Evolutionary conservation across 2,329 filamentous ascomycete species (phyloP), one percentile per base, ranked within the genome.

Genomic region (Claviceps capensis): DNA sequence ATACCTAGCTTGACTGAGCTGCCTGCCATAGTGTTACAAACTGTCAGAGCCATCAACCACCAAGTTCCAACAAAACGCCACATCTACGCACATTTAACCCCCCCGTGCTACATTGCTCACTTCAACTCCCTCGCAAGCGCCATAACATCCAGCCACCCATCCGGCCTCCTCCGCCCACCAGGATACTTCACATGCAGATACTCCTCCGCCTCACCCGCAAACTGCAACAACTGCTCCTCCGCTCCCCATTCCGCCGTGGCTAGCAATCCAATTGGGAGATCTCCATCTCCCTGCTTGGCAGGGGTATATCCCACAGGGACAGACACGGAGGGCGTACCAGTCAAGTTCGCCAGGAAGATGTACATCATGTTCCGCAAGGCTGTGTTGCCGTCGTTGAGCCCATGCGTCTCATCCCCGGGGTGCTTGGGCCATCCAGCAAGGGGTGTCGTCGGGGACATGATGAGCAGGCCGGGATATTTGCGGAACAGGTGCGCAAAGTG

Each of bases 361-460:
- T 88, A 95, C 65, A 84, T 80, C 88, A 95, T 95, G 62, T 79
- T 86, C 26, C 78, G 73, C n/a, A 95, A 71, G 16, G 80, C 82
- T 55, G 70, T 73, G 63, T 93, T 88, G 0, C 76, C 83, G 64
- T 96, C 85, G 40, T 76, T 83, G 58, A 88, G 72, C 2, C 90
- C 90, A 60, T 89, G 82, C n/a, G 70, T 70, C 16, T 81, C 71
- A 42, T 86, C 82, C 8, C 71, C 74, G 1, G 73, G 67, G 11
- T 65, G 54, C 23, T 83, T 80, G 43, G 78, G 78, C 85, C 86
- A 94, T 11, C 89, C 89, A 0, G 81, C 74, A 54, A 85, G 77
- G 0, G 89, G 86, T 3, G 81, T 79, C 1, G 88, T 89, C 0
- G 90, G 90, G 2, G 85, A 85, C 43, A 94, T 70, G 54, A 96